phyloP scores from a whole-genome alignment of 345 rosid species.

The Lumnitzera racemosa region DNA sequence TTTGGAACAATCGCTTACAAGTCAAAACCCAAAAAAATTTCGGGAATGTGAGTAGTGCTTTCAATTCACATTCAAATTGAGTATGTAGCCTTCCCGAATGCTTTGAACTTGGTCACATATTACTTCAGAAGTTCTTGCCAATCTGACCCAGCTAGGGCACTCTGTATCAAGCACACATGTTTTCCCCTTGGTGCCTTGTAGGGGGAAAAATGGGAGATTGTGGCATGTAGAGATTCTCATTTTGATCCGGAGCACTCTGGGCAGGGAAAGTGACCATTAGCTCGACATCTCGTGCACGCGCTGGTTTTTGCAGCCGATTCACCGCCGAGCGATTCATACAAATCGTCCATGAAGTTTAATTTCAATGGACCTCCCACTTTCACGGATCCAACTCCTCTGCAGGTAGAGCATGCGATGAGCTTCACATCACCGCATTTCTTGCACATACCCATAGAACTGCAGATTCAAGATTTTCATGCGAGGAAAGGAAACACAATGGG shows the following conservation, averaged over 20 bases:
- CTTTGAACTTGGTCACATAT: too few species aligned
- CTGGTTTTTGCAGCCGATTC: constrained; percentile 23
- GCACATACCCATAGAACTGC: constrained; percentile 85
- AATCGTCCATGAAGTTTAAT: constrained; percentile 35
- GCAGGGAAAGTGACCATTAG: constrained; percentile 68
- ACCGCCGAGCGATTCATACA: constrained; percentile 30
- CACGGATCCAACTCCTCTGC: constrained; percentile 66
- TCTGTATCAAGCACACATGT: too few species aligned
- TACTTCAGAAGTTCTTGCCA: too few species aligned
- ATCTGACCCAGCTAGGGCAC: too few species aligned
- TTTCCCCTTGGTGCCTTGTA: too few species aligned
- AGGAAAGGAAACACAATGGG: not conserved
- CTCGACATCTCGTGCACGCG: constrained; percentile 50
- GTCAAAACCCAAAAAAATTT: too few species aligned
- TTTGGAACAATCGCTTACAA: too few species aligned
- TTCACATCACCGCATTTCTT: constrained; percentile 69
- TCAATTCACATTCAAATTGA: too few species aligned
- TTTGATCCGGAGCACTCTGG: constrained; percentile 47
- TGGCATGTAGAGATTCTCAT: not conserved
- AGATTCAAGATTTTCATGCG: constrained; percentile 5
- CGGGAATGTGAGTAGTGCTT: too few species aligned
- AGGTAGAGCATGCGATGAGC: constrained; percentile 67
- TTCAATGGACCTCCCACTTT: constrained; percentile 45
- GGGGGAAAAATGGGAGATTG: too few species aligned
- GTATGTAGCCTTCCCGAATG: too few species aligned